A percentile compares a stretch with the other conserved stretches of the same genome.
phyloP scores from a whole-genome alignment of 2,329 filamentous ascomycete species.

The Ophiostoma populinum region DNA sequence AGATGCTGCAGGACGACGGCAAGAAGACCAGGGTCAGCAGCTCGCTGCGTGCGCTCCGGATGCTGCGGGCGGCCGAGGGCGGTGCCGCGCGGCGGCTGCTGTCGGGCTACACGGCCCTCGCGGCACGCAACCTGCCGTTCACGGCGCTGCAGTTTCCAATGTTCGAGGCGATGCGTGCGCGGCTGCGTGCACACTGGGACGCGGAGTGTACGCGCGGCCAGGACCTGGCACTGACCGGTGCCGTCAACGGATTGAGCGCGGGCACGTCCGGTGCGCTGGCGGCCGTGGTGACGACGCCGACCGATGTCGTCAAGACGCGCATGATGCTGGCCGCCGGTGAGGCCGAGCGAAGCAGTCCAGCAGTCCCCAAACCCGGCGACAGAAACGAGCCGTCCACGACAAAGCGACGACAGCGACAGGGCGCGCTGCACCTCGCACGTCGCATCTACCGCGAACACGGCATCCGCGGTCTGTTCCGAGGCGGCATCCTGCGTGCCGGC shows the following conservation, averaged over 20 bases:
- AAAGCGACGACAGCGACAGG: constrained; percentile 13
- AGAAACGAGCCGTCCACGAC: constrained; percentile 16
- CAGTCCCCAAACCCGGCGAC: no score
- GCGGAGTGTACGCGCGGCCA: constrained; percentile 1
- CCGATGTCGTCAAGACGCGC: constrained; percentile 78
- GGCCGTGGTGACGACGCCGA: constrained; percentile 69
- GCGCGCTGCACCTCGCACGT: constrained; percentile 41
- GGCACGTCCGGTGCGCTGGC: constrained; percentile 57
- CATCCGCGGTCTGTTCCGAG: constrained; percentile 57
- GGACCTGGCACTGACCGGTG: constrained; percentile 44
- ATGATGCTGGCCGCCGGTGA: constrained; percentile 59
- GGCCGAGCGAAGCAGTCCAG: no score
- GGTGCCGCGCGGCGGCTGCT: constrained; percentile 40
- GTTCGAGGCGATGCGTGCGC: constrained; percentile 53
- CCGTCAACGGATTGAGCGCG: constrained; percentile 57
- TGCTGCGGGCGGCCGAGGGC: constrained; percentile 28
- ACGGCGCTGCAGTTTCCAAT: constrained; percentile 80
- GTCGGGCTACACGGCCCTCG: constrained; percentile 63
- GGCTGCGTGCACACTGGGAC: constrained; percentile 25
- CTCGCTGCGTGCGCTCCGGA: constrained; percentile 31
- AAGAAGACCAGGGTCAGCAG: constrained; percentile 15
- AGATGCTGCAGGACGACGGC: constrained; percentile 43
- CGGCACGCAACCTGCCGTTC: constrained; percentile 70
- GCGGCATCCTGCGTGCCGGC: constrained; percentile 50
- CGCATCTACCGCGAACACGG: constrained; percentile 52